These are phyloP conservation scores for Circinella minor DNA, from an alignment of 371 early-diverging fungal species.

Conservation along the genomic window DNA sequence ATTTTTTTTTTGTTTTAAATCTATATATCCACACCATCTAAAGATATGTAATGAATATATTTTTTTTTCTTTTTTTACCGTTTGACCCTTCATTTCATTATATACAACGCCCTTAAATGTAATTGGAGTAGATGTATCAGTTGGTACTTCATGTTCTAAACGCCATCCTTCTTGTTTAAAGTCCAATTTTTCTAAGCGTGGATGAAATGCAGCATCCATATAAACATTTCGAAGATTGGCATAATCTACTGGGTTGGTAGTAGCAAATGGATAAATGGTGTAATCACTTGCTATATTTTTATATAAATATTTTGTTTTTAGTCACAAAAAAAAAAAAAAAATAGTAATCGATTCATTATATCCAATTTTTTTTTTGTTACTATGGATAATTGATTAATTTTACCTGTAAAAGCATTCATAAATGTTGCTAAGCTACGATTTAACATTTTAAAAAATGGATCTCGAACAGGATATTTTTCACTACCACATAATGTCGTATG, in stretches of 20 bases:
- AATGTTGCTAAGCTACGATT: slow-evolving; percentile 95
- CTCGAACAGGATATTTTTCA: slow-evolving; percentile 87
- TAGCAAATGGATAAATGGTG: slow-evolving; percentile 94
- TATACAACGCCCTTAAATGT: slow-evolving; percentile 94
- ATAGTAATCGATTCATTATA: not conserved
- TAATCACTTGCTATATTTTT: slow-evolving; percentile 72
- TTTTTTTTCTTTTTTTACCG: slow-evolving; percentile 58
- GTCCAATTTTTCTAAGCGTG: slow-evolving; percentile 78
- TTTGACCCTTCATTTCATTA: slow-evolving; percentile 97
- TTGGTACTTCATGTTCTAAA: slow-evolving; percentile 80
- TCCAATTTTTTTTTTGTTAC: no score
- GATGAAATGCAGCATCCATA: slow-evolving; percentile 90
- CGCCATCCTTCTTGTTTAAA: slow-evolving; percentile 97
- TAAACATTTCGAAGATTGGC: slow-evolving; percentile 90
- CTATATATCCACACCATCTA: no score
- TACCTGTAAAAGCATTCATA: slow-evolving; percentile 96
- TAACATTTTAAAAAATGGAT: slow-evolving; percentile 98
- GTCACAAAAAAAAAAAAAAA: not conserved
- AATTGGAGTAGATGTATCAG: slow-evolving; percentile 56
- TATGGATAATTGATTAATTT: no score
- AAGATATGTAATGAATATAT: not conserved
- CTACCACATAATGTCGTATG: slow-evolving; percentile 95
- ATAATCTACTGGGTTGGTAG: slow-evolving; percentile 87
- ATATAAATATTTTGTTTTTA: no score
- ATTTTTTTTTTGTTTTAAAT: no score